Evolutionary conservation across 2,329 filamentous ascomycete genomes (phyloP), one percentile per base, ranked within the genome.

Genomic region (Teratosphaeria gauchensis): DNA sequence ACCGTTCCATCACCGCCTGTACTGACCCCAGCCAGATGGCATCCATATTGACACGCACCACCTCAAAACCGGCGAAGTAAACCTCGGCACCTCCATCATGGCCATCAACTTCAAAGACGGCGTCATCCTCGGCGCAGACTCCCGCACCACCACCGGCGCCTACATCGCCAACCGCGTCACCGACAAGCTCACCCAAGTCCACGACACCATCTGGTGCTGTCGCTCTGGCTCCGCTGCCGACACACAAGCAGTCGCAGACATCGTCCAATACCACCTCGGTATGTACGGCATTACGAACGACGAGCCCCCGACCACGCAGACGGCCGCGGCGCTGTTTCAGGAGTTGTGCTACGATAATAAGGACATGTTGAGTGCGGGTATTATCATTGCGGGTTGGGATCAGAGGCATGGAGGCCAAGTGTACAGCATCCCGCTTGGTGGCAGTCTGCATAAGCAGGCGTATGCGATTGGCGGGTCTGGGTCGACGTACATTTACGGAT

Each of bases 131-230:
- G 89, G 94, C 65, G 94, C 94, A 69, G 94, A 99, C 77, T 96
- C 91, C 71, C 86, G 94, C 80, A 99, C 94, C 66, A 99, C 94
- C 53, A 99, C 92, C 58, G 94, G 94, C 70, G 86, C 92, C 68
- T 99, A 97, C 82, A 97, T 99, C 73, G 94, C 94, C 69, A 99
- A 99, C 78, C 88, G 94, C 81, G 94, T 99, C 65, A 99, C 94
- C 64, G 94, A 99, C 83, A 99, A 99, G 82, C 86, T 99, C 74
- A 99, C 94, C 70, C 89, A 92, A 80, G 92, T 99, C 62, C 89
- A 95, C 78, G 94, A 99, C 76, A 97, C 92, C 60, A 97, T 99
- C 77, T 99, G 94, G 94, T 99, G 94, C 80, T 99, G 94, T 80
- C 88, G 94, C 71, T 97, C 94, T 62, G 94, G 94, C 56, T 99